Evolutionary conservation across 129 eudicot species (phyloP), one percentile per base, ranked within the genome.

Genomic region (Ambrosia trifida): DNA sequence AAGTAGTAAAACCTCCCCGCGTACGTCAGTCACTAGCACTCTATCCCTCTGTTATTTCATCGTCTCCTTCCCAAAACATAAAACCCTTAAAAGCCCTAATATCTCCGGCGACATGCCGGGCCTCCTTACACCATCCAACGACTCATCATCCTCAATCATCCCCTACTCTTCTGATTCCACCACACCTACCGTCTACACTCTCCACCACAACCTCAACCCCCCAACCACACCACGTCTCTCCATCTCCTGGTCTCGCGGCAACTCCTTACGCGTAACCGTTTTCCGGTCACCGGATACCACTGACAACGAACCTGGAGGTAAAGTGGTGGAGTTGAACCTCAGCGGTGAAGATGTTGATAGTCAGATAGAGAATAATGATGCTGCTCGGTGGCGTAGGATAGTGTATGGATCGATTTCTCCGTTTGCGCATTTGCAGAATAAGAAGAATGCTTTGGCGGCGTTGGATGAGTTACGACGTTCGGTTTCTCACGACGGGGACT

Each of bases 221-320:
- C 95, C 99, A 51, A 77, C 73, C 46, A 13, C 72, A 9, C 81
- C 88, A 8, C 93, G 94, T 74, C 77, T 90, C 83, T 83, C 97
- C 35, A 74, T 94, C 81, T 83, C 85, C 47, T 95, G 97, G 97
- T 85, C 96, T 13, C 89, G 89, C 64, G 99, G 99, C 7, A 95
- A 85, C 89, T 72, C 93, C 52, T 84, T 95, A 28, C 99, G 96
- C 59, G 91, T 95, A 7, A 80, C 99, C 7, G 72, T 86, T 46
- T 64, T 94, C 81, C 82, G 53, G 17, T 45, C 70, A 28, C 79
- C 88, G 5, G 81, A 79, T 8, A 6, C 74, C 31, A 31, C 69
- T 31, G 31, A 60, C 0, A 73, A 40, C 16, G 83, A 66, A 16
- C 61, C 30, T 43, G 98, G 92, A 0, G 88, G 92, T 1, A 74